Percentiles rank a stretch among this genome's conserved stretches.
Evolutionary conservation across 2,329 filamentous ascomycete species (phyloP).

Genomic region (Calonectria pauciramosa): DNA sequence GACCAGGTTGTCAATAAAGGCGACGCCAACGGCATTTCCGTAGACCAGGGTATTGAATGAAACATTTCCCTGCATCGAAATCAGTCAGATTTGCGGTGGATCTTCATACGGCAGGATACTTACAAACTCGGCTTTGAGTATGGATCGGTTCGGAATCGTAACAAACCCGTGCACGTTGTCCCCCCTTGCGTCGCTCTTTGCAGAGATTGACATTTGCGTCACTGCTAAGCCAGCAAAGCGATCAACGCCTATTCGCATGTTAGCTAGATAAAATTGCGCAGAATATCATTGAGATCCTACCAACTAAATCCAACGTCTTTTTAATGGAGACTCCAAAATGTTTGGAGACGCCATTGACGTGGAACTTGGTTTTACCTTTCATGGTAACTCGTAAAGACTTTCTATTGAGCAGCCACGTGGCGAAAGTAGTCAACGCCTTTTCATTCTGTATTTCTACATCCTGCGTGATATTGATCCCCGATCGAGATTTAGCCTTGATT

Average conservation of each 20-base stretch:
- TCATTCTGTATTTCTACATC: neutral
- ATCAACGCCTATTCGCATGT: neutral
- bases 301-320: neutral
- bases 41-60: neutral
- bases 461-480: neutral
- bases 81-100: neutral
- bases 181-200: neutral
- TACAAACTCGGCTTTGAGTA: neutral
- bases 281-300: neutral
- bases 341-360: constrained; percentile 1
- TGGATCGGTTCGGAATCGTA: constrained; percentile 1
- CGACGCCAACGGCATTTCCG: neutral
- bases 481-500: neutral
- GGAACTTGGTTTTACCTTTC: neutral
- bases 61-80: neutral
- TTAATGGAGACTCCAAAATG: neutral
- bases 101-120: neutral
- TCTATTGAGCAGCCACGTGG: neutral
- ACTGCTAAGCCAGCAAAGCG: neutral
- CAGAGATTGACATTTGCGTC: neutral
- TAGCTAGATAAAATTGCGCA: neutral
- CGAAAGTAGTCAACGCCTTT: neutral
- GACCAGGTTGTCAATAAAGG: neutral
- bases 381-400: neutral
- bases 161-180: constrained; percentile 2